phyloP scores from a whole-genome alignment of 176 grass and related monocot genomes.

The Pharus latifolius region DNA sequence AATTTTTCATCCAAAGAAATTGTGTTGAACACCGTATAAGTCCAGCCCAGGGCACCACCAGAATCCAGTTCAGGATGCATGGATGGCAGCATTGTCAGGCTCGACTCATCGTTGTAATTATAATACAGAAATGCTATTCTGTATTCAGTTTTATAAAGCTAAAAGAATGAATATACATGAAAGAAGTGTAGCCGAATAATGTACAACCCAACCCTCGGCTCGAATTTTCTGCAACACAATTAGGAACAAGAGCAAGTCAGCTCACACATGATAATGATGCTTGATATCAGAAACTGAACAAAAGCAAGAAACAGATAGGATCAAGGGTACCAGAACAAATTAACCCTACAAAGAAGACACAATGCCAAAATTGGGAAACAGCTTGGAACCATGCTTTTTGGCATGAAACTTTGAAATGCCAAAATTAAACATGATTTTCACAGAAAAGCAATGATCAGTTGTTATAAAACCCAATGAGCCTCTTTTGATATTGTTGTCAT shows the following conservation, averaged over 20 bases:
- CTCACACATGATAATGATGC: too few species aligned
- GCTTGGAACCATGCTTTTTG: too few species aligned
- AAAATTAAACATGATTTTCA: too few species aligned
- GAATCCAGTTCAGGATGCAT: conserved; percentile 3
- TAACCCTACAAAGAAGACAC: too few species aligned
- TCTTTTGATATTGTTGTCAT: too few species aligned
- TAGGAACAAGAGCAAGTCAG: neutral
- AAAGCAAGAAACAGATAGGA: too few species aligned
- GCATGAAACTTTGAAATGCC: too few species aligned
- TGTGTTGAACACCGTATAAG: conserved; percentile 1
- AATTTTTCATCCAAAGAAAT: conserved; percentile 12
- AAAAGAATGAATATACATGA: conserved; percentile 52
- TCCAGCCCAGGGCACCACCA: neutral
- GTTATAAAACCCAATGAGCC: too few species aligned
- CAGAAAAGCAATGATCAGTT: too few species aligned
- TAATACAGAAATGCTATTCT: conserved; percentile 3
- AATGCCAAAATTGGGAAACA: too few species aligned
- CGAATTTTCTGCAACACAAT: conserved; percentile 18
- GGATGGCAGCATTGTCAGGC: neutral
- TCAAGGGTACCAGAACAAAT: too few species aligned
- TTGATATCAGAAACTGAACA: too few species aligned
- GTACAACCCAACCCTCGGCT: conserved; percentile 16
- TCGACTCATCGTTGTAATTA: neutral
- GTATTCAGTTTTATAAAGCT: conserved; percentile 15
- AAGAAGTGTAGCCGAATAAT: conserved; percentile 26